Evolutionary conservation across 768 basidiomycete genomes (phyloP), one percentile per base, ranked within the genome.

Genomic region (Lyophyllum semitale): DNA sequence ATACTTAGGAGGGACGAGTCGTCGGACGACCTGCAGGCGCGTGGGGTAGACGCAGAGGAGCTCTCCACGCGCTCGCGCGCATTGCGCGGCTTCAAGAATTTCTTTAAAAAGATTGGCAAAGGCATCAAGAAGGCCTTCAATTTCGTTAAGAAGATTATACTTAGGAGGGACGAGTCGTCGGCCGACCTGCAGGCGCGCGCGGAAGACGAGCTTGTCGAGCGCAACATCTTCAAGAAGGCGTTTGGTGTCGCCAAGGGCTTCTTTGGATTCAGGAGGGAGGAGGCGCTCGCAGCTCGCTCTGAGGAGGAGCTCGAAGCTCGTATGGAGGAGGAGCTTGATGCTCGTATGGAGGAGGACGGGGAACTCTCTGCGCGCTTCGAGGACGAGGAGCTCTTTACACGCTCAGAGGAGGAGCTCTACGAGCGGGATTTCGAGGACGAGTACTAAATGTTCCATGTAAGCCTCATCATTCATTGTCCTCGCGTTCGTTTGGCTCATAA

Each of bases 311-410:
- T 58, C 22, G 11, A 48, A 15, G 23, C 43, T 22, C 43, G 58
- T 11, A 12, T 15, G 27, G 53, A 51, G 25, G 48, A 51, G 33
- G 30, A 38, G 27, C 41, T 59, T 15, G 18, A 38, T 23, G 29
- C 45, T 23, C 51, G 59, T n/a, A 27, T 22, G 25, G 37, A 51
- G n/a, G 50, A 57, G 12, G 17, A 30, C 23, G 22, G 23, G n/a
- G 30, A 26, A 27, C 27, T 51, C 17, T 22, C 46, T 4, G 13
- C 9, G 22, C 47, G 48, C 17, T 22, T 32, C 15, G 43, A 27
- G 17, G 47, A 54, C 27, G 45, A 60, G 30, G 50, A 55, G 33
- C 41, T 55, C 4, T 41, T 32, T n/a, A 27, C 23, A 5, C 54
- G 54, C 9, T 29, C 40, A 2, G 47, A 48, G 15, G 47, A 49